These are phyloP conservation scores for Fomitopsis betulina DNA, from an alignment of 1,284 basidiomycete species.

Conservation along the genomic window DNA sequence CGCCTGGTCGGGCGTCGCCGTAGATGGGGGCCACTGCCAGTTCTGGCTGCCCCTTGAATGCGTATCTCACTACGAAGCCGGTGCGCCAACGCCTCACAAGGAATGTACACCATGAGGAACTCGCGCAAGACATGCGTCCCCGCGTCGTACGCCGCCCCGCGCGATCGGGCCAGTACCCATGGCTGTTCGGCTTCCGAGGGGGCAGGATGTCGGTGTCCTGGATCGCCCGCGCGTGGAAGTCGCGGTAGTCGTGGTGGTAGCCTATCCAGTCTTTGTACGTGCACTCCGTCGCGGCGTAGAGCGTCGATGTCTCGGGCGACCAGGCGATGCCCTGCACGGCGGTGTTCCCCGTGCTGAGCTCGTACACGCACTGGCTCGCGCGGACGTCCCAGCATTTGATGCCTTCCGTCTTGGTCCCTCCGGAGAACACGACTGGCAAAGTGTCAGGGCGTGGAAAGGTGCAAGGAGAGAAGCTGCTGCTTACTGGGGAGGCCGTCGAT, in stretches of 20 bases:
- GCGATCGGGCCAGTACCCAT: neutral
- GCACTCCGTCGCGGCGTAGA: slow-evolving; percentile 35
- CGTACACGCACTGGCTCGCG: slow-evolving; percentile 30
- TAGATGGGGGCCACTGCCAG: neutral
- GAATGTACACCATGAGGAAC: neutral
- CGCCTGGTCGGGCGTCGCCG: neutral
- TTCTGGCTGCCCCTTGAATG: neutral
- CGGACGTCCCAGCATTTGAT: slow-evolving; percentile 39
- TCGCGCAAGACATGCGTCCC: neutral
- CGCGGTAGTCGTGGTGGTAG: neutral
- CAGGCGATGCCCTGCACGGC: slow-evolving; percentile 29
- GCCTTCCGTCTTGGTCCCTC: slow-evolving; percentile 19
- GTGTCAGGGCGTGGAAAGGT: neutral
- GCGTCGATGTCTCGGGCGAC: slow-evolving; percentile 25
- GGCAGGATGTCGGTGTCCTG: neutral
- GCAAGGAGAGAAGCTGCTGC: neutral
- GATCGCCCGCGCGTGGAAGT: neutral
- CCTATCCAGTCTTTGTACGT: slow-evolving; percentile 29
- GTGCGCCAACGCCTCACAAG: neutral
- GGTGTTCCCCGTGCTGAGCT: slow-evolving; percentile 39
- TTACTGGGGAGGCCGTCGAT: slow-evolving; percentile 24
- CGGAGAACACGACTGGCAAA: slow-evolving; percentile 28
- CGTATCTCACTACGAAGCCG: neutral
- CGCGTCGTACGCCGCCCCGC: neutral
- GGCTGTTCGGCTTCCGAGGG: neutral